These are phyloP conservation scores for Cymbopogon flexuosus DNA, from an alignment of 202 grass and related monocot genomes.

Conservation along the genomic window DNA sequence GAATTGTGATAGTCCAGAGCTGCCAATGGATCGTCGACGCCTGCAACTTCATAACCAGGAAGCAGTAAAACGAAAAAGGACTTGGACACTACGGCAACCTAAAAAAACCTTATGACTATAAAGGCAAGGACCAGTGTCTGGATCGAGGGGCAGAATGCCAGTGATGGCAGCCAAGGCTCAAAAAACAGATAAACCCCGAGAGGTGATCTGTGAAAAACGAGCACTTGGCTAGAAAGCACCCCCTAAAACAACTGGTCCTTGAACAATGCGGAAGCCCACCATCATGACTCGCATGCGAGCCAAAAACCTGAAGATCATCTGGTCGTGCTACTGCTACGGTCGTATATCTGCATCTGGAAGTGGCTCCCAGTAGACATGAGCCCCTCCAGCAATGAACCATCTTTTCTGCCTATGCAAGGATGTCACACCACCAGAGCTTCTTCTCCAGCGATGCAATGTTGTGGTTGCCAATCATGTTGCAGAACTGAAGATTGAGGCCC, in stretches of 20 bases:
- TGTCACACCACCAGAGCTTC: conserved; percentile 89
- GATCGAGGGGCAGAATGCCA: conserved; percentile 44
- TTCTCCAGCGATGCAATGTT: conserved; percentile 63
- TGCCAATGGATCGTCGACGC: background rate
- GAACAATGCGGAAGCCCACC: conserved; percentile 55
- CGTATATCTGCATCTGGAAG: conserved; percentile 44
- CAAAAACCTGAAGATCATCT: conserved; percentile 49
- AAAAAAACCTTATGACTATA: conserved; percentile 59
- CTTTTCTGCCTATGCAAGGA: conserved; percentile 58
- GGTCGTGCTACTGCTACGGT: conserved; percentile 38
- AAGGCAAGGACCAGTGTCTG: conserved; percentile 46
- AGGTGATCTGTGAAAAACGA: conserved; percentile 62
- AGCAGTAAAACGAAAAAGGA: conserved; percentile 47
- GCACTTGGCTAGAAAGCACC: conserved; percentile 46
- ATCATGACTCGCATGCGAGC: conserved; percentile 47
- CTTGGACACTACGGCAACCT: conserved; percentile 42
- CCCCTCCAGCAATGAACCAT: conserved; percentile 20
- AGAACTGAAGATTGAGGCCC: conserved; percentile 81
- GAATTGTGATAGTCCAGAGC: conserved; percentile 22
- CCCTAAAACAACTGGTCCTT: conserved; percentile 50
- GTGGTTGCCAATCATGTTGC: conserved; percentile 61
- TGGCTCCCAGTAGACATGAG: conserved; percentile 13
- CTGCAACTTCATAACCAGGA: conserved; percentile 40
- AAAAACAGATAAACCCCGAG: conserved; percentile 55
- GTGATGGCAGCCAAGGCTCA: conserved; percentile 54